Evolutionary conservation across 768 basidiomycete species (phyloP), one percentile per base, ranked within the genome.

Genomic region (Tulasnella sp.): DNA sequence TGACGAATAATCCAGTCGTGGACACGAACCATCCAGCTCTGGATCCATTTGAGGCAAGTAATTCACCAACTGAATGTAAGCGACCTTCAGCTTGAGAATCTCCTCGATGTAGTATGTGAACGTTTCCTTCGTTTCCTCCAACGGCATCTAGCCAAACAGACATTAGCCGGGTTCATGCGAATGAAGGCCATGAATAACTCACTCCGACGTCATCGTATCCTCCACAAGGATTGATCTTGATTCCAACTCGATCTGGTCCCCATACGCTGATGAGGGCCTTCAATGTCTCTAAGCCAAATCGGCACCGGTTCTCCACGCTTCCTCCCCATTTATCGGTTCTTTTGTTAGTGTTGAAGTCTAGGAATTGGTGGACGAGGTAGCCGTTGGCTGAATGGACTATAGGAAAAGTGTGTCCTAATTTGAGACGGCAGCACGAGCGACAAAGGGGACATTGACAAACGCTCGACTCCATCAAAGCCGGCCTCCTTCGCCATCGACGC

Each of bases 401-500:
- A 46, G 10, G 39, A n/a, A 39, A 27, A 14, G 27, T n/a, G 39
- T 19, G 24, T 2, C 62, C 5, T 40, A 40, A 14, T 36, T 34
- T 62, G 16, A 31, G 31, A 68, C 0, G 16, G 31, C 34, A 3
- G 31, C 34, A 3, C 31, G 10, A 68, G 62, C 24, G 62, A 16
- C 16, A 14, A 56, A 34, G 31, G 36, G 34, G 18, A 16, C 8
- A 19, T 46, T 1, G 24, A 68, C 81, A 21, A 74, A 88, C 88
- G 78, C 84, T 90, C 89, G 38, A 90, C 87, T 6, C 89, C 89
- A 81, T 91, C 90, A 81, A 89, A 90, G 3, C 89, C 90, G n/a
- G 88, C 88, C 75, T 85, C 85, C 71, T 88, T 88, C 1, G 89
- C 89, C 71, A 88, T 88, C 40, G 85, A 77, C 1, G 89, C 89